phyloP scores from a whole-genome alignment of 306 rosid genomes.

The Fragaria nilgerrensis region DNA sequence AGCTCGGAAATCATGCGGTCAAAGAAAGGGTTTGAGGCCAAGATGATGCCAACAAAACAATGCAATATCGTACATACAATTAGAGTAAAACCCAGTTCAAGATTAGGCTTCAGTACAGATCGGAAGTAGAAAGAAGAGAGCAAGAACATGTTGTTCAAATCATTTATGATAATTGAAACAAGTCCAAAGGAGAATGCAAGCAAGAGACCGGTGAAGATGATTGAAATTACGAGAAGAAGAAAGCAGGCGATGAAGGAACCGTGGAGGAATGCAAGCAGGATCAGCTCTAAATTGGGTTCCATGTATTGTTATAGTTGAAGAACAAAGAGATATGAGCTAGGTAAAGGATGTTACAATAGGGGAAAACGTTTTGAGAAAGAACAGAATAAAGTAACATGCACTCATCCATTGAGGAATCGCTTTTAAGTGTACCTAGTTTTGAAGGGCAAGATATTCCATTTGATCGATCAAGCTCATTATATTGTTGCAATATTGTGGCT shows the following conservation, averaged over 20 bases:
- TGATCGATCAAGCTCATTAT: too few species aligned
- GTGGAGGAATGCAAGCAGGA: constrained; percentile 34
- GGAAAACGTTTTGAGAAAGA: too few species aligned
- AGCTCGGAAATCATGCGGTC: not conserved
- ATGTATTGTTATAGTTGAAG: not conserved
- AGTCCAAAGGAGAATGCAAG: constrained; percentile 26
- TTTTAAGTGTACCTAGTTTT: too few species aligned
- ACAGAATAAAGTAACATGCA: too few species aligned
- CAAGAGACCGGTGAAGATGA: constrained; percentile 17
- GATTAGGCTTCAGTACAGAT: constrained; percentile 19
- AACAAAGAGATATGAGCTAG: not conserved
- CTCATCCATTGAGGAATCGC: too few species aligned
- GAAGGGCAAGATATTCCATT: too few species aligned
- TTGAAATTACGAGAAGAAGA: constrained; percentile 25
- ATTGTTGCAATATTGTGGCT: too few species aligned
- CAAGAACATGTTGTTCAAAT: constrained; percentile 17
- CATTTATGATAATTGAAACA: constrained; percentile 19
- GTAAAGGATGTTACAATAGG: too few species aligned
- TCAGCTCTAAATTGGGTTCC: constrained; percentile 38
- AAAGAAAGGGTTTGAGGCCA: constrained; percentile 19
- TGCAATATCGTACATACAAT: constrained; percentile 5
- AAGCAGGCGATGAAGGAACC: constrained; percentile 35
- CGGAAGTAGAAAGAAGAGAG: constrained; percentile 8
- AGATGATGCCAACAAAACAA: constrained; percentile 20
- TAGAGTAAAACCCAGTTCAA: constrained; percentile 28